Conservation (phyloP, 2,329 filamentous ascomycete species). For the Fusarium tricinctum region DNA sequence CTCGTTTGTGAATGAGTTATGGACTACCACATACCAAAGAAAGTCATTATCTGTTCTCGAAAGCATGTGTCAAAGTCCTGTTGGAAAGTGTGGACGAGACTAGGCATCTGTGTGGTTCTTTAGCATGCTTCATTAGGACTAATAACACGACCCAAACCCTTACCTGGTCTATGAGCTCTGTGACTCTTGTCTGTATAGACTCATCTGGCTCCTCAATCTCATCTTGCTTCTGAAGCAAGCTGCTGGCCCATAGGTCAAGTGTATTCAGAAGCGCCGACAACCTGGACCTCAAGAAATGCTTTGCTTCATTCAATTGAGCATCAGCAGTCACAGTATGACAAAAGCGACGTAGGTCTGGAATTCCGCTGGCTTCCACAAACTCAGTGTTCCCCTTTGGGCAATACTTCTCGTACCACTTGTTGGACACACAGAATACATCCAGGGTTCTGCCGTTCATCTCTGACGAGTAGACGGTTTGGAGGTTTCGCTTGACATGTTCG, state of each 20-base stretch:
- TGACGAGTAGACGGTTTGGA: constrained; percentile 48
- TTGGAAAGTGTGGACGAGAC: neutral
- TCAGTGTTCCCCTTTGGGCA: constrained; percentile 48
- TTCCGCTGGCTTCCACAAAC: constrained; percentile 49
- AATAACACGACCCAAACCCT: rapidly evolving
- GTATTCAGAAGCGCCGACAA: constrained; percentile 50
- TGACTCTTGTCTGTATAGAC: neutral
- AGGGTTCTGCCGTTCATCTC: constrained; percentile 42
- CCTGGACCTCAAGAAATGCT: constrained; percentile 49
- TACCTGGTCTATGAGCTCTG: constrained; percentile 3
- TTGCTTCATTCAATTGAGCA: constrained; percentile 51
- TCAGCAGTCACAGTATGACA: constrained; percentile 54
- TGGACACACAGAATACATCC: constrained; percentile 56
- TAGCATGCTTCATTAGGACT: neutral
- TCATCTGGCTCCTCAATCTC: constrained; percentile 1
- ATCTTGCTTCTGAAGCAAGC: constrained; percentile 1
- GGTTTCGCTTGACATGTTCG: constrained; percentile 48
- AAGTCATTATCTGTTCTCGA: constrained; percentile 29
- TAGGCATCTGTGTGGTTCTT: constrained; percentile 20
- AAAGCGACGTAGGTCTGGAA: constrained; percentile 53
- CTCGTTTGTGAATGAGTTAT: neutral
- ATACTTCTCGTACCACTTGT: constrained; percentile 53
- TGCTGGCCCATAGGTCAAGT: constrained; percentile 48
- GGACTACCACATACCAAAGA: constrained; percentile 32
- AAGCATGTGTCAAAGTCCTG: constrained; percentile 29